Evolutionary conservation across 2,329 filamentous ascomycete species (phyloP).

Genomic region (Diaporthe citri): DNA sequence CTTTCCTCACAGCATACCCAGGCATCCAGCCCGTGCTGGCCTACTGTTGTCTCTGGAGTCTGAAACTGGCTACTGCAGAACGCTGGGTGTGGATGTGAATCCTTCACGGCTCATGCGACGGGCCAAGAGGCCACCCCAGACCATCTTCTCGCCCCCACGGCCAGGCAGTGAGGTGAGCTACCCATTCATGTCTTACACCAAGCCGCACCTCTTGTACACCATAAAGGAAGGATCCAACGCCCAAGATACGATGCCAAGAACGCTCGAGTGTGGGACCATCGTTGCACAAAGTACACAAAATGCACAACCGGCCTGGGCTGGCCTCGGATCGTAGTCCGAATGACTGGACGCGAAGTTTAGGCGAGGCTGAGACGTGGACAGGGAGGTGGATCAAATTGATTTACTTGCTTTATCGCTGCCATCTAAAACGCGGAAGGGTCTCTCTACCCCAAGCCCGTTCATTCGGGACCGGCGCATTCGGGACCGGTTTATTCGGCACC

Average conservation of each 20-base stretch:
- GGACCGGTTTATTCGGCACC: not conserved
- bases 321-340: not conserved
- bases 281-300: not conserved
- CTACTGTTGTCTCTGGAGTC: not conserved
- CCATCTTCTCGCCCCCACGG: not conserved
- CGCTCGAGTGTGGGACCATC: not conserved
- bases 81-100: not conserved
- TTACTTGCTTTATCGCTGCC: too few relatives aligned
- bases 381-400: not conserved
- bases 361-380: not conserved
- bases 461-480: not conserved
- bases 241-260: not conserved
- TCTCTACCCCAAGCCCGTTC: not conserved
- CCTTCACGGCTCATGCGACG: not conserved
- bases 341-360: not conserved
- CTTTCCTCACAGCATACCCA: not conserved
- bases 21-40: not conserved
- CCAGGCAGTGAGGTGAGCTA: not conserved
- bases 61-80: not conserved
- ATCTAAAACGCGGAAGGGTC: not conserved
- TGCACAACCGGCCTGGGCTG: not conserved
- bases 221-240: not conserved
- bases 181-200: not conserved
- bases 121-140: not conserved
- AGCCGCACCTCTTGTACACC: not conserved